Evolutionary conservation across 2,329 filamentous ascomycete species (phyloP), one percentile per base, ranked within the genome.

Genomic region (Proliferodiscus dingleyae): DNA sequence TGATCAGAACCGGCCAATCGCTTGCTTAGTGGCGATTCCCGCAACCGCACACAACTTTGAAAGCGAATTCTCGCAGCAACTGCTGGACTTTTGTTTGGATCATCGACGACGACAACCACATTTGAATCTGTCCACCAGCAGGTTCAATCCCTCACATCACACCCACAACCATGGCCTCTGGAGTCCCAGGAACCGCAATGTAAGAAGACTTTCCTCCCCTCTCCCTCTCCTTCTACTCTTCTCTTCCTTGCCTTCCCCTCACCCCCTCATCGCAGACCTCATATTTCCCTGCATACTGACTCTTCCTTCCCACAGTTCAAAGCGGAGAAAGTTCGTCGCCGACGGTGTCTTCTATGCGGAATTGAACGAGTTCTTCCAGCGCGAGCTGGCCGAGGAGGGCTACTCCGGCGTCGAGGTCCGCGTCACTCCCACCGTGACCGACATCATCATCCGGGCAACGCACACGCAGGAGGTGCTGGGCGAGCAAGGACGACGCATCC

Each of bases 341-440:
- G 93, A 98, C 77, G 93, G 93, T 85, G 93, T 98, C 69, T 98
- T 98, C 88, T 98, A 96, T 77, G 93, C 93, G 80, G 93, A 98
- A 80, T 80, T 98, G 75, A 98, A 98, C 86, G 93, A 98, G 81
- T 98, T 98, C 87, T 98, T 98, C 89, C 93, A 97, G 84, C 91
- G 93, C 75, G 93, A 98, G 80, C 82, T 98, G 71, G 93, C 93
- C 71, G 93, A 98, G 85, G 94, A 98, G 80, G 93, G 93, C 67
- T 98, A 98, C 85, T 98, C 93, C 48, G 93, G 93, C 72, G 93
- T 98, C 73, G 94, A 98, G 81, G 93, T 98, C 78, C 89, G 94
- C 81, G 93, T 98, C 66, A 98, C 93, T 65, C 93, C 93, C 64
- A 98, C 93, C 73, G 93, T 98, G 71, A 98, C 93, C 80, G 93